phyloP scores from a whole-genome alignment of 2,329 filamentous ascomycete species.

The Monosporascus sp. region DNA sequence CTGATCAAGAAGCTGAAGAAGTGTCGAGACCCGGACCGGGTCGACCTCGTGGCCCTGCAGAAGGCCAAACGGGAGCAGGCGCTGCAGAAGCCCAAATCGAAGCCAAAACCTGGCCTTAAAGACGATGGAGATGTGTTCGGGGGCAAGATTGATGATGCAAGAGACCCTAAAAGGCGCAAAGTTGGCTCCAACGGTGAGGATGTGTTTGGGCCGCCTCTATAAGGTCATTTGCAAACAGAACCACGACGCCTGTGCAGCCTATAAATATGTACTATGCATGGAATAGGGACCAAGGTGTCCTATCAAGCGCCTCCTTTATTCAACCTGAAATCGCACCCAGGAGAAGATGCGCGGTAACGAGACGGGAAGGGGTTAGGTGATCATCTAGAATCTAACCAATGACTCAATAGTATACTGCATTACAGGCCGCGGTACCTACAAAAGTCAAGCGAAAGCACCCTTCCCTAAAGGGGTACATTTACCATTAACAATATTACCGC shows the following conservation, averaged over 20 bases:
- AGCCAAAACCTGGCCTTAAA: slow-evolving; percentile 31
- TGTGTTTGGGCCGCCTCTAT: slow-evolving; percentile 22
- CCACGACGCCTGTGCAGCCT: no score
- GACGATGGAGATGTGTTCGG: slow-evolving; percentile 45
- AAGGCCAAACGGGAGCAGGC: slow-evolving; percentile 55
- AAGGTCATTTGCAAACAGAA: slow-evolving; percentile 1
- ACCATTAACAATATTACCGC: no score
- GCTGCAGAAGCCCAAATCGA: slow-evolving; percentile 34
- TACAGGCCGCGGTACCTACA: no score
- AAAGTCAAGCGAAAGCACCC: no score
- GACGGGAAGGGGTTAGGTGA: no score
- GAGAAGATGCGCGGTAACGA: no score
- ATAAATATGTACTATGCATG: no score
- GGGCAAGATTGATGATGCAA: slow-evolving; percentile 22
- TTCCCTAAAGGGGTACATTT: no score
- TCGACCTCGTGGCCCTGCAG: slow-evolving; percentile 65
- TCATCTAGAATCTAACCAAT: not conserved
- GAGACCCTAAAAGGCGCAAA: slow-evolving; percentile 35
- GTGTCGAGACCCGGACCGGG: slow-evolving; percentile 69
- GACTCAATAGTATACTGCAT: not conserved
- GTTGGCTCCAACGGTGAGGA: slow-evolving; percentile 17
- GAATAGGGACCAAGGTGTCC: no score
- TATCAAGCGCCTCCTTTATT: no score
- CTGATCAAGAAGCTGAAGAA: slow-evolving; percentile 65
- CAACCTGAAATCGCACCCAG: no score